Evolutionary conservation across 768 basidiomycete genomes (phyloP), one percentile per base, ranked within the genome.

Genomic region (Cubamyces lactineus): DNA sequence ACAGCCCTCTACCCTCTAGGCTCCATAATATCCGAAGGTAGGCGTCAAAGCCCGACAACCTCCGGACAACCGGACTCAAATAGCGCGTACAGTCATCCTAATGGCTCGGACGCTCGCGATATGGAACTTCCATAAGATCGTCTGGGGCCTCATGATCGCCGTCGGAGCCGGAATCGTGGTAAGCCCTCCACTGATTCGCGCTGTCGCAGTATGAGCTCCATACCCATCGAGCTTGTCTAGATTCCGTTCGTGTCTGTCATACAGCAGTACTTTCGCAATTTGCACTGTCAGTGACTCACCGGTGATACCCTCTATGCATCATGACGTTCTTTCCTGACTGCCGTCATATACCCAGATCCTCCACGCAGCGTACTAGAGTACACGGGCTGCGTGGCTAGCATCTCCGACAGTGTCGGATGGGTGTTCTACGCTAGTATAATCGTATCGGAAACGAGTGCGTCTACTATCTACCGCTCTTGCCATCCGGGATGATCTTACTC

Each of bases 31-130:
- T 53, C 52, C 24, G 52, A 53, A 42, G 52, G 52, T 53, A n/a
- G 4, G 38, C 34, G 34, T 34, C 34, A 34, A 11, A 34, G 34
- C 34, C 5, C 5, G 34, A 11, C 34, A 11, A 34, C 34, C 34
- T 34, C 34, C 34, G 34, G 34, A 34, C 34, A 34, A 34, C 34
- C 34, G 34, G 34, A 34, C 34, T 34, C 34, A 34, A 34, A 34
- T 34, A 11, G 45, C 19, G 28, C 26, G n/a, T n/a, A 12, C 43
- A 62, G 61, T 41, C 1, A 57, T 57, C 42, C 43, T 62, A 17
- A 52, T 57, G 19, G 49, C 40, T 0, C 48, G 61, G 23, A 62
- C 61, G 16, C 40, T 62, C 42, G 61, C 61, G 5, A 16, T 62
- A 16, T 62, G 61, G 61, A 34, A 28, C 23, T 62, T 57, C 61